Evolutionary conservation across 192 early-diverging fungal genomes (phyloP), one percentile per base, ranked within the genome.

Genomic region (Backusella macrospora): DNA sequence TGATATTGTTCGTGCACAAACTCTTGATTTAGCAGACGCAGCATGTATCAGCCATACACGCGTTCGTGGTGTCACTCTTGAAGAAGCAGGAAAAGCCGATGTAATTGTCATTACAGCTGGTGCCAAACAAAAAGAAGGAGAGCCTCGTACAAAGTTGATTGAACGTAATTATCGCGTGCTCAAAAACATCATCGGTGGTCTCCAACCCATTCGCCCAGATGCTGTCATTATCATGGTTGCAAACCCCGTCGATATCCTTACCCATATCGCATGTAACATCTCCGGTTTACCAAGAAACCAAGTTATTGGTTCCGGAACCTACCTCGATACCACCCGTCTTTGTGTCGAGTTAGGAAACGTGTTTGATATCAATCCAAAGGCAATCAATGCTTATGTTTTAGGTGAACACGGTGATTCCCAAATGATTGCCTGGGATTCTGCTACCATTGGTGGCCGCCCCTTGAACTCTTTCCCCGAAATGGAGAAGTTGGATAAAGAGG

Each of bases 401-500:
- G 94, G 94, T 55, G 94, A 96, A 78, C 94, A 96, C 47, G 94
- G 93, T 71, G 93, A 96, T 74, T 90, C 88, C 34, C 94, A 96
- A 84, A 90, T 96, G 29, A 89, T 92, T 18, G 90, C 90, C 7
- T 96, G 94, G 94, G 86, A 87, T 37, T 80, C 90, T 2, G 92
- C 91, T 0, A 83, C 80, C 3, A 87, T 95, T 42, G 94, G 87
- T 26, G 91, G 92, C 34, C 85, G 87, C 16, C 89, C 90, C 5
- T 69, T 96, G 42, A 70, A 92, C 0, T 75, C 84, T 0, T 90
- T 92, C 65, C 88, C 89, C 13, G 82, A 88, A 63, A 82, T 95
- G 68, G 44, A 90, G 70, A 75, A 42, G 7, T 44, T 92, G 26
- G 86, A 94, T 52, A 76, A 78, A 40, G 86, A 88, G 12, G 45